Conservation (phyloP, 352 stramenopile genomes). For the Phytophthora uliginosa region DNA sequence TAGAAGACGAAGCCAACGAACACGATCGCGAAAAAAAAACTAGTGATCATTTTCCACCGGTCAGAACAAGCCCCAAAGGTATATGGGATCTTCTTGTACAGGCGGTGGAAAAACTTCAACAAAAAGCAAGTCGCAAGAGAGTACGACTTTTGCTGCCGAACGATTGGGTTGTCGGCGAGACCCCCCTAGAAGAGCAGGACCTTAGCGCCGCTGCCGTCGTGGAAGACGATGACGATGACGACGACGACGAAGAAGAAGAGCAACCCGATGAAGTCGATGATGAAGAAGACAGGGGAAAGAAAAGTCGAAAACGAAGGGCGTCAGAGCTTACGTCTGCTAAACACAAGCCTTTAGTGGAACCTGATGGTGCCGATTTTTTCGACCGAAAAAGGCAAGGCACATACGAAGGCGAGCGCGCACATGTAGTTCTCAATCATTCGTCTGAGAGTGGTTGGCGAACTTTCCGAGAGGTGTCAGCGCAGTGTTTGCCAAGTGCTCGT, state of each 20-base stretch:
- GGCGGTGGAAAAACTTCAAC: constrained; percentile 62
- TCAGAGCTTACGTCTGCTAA: constrained; percentile 21
- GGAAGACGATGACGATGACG: constrained; percentile 51
- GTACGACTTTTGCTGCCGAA: constrained; percentile 67
- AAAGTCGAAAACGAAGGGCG: constrained; percentile 23
- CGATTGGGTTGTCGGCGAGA: constrained; percentile 71
- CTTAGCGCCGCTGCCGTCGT: constrained; percentile 26
- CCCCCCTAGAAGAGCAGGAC: constrained; percentile 55
- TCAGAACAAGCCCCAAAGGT: constrained; percentile 2
- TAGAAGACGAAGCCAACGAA: constrained; percentile 12
- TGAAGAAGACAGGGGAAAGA: constrained; percentile 16
- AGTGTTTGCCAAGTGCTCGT: constrained; percentile 30
- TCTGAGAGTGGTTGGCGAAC: constrained; percentile 25
- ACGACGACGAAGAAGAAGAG: constrained; percentile 50
- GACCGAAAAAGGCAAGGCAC: constrained; percentile 26
- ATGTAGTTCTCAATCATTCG: constrained; percentile 35
- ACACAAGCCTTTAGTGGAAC: constrained; percentile 41
- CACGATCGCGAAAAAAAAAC: background rate
- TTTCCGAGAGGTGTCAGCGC: constrained; percentile 28
- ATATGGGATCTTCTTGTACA: constrained; percentile 49
- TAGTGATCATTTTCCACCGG: background rate
- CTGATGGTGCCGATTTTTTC: constrained; percentile 42
- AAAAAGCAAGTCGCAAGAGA: constrained; percentile 73
- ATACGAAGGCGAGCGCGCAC: constrained; percentile 58
- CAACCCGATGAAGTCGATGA: constrained; percentile 37